Evolutionary conservation across 2,329 filamentous ascomycete species (phyloP).

Genomic region (Fusarium chaquense): DNA sequence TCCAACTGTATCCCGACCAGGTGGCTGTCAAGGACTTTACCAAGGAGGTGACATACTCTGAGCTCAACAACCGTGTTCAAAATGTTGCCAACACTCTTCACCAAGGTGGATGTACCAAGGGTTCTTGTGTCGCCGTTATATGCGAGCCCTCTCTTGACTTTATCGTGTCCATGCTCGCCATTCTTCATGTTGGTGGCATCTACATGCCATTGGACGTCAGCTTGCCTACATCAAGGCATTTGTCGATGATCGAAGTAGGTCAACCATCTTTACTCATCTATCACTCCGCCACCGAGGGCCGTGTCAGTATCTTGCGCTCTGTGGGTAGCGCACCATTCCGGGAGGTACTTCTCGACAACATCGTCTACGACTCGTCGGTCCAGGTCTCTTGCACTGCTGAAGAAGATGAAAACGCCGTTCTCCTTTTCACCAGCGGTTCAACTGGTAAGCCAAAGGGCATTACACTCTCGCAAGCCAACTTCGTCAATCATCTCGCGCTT

Average conservation of each 20-base stretch:
- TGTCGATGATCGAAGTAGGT: neutral
- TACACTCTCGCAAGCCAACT: neutral
- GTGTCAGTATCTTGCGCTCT: neutral
- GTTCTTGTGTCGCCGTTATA: neutral
- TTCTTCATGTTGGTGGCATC: neutral
- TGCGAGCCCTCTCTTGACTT: neutral
- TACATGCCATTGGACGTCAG: conserved; percentile 3
- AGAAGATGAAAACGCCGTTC: neutral
- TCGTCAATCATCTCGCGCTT: neutral
- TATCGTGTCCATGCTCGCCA: neutral
- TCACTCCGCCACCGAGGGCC: neutral
- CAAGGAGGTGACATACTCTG: neutral
- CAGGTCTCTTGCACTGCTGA: neutral
- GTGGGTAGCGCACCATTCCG: neutral
- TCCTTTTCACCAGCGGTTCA: conserved; percentile 29
- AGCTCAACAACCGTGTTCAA: neutral
- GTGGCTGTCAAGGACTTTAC: neutral
- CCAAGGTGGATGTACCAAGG: neutral
- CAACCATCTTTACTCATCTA: neutral
- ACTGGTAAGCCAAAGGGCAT: conserved; percentile 24
- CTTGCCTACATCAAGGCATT: neutral
- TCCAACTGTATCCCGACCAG: neutral
- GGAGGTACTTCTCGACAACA: neutral
- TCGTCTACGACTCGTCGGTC: neutral
- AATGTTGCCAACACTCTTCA: neutral